Conservation (phyloP, 164 flowering plant genomes). For the Piper betle region DNA sequence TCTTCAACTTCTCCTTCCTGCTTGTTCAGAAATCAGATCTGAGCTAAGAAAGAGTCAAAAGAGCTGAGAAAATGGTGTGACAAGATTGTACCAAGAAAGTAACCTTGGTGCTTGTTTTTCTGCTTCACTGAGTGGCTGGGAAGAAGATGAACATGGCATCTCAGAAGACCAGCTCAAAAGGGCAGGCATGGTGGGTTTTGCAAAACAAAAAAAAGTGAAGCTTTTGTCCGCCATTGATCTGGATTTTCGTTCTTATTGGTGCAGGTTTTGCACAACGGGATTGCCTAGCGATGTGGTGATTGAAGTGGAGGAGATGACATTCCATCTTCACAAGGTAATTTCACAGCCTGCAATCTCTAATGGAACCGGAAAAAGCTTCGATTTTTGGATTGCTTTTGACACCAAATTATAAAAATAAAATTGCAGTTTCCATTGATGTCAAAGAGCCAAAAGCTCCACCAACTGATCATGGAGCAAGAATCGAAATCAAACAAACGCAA, state of each 20-base stretch:
- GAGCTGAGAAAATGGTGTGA: background rate
- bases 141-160: conserved; percentile 28
- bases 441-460: conserved; percentile 53
- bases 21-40: background rate
- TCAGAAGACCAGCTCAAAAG: conserved; percentile 55
- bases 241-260: background rate
- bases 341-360: background rate
- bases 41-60: background rate
- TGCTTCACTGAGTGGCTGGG: background rate
- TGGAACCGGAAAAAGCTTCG: background rate
- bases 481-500: conserved; percentile 3
- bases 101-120: background rate
- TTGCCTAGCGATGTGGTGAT: conserved; percentile 83
- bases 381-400: background rate
- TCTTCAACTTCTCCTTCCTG: background rate
- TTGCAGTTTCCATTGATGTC: conserved; percentile 76
- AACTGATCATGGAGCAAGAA: conserved; percentile 50
- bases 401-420: background rate
- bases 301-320: conserved; percentile 72
- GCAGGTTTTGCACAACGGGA: conserved; percentile 94
- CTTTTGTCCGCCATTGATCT: background rate
- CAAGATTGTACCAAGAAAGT: background rate
- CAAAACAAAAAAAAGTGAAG: too few species aligned
- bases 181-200: conserved; percentile 77
- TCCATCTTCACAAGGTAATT: conserved; percentile 81